These are phyloP conservation scores for Carex scoparia DNA, from an alignment of 176 grass and related monocot genomes.

Conservation along the genomic window DNA sequence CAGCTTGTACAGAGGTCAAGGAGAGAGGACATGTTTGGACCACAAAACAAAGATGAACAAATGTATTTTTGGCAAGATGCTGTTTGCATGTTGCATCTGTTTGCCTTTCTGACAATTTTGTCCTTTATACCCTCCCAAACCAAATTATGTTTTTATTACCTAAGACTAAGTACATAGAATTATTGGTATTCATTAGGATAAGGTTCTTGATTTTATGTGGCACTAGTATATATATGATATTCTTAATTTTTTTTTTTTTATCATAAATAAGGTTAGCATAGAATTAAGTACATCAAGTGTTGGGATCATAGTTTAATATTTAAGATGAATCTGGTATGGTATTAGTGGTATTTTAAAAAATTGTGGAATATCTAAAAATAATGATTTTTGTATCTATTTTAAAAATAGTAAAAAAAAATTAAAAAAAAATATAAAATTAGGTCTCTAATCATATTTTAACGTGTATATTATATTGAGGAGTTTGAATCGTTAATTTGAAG, in stretches of 20 bases:
- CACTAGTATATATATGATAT: neutral
- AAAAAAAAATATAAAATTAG: no score
- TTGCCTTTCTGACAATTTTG: neutral
- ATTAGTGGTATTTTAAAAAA: no score
- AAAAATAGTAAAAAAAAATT: no score
- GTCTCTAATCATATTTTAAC: no score
- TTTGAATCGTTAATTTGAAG: no score
- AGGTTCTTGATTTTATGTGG: neutral
- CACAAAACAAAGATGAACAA: neutral
- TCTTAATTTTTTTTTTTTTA: neutral
- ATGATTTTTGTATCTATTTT: no score
- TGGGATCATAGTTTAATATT: no score
- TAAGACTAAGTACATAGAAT: neutral
- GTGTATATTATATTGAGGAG: no score
- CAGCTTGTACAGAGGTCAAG: neutral
- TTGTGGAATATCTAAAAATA: no score
- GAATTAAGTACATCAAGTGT: no score
- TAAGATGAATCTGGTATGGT: no score
- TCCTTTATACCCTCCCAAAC: neutral
- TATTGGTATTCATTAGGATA: neutral
- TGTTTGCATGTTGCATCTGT: neutral
- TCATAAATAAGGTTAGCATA: neutral
- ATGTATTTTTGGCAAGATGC: neutral
- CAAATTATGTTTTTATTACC: neutral
- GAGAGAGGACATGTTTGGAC: neutral